phyloP scores from a whole-genome alignment of 805 yeast genomes.

The Scheffersomyces ergatensis region DNA sequence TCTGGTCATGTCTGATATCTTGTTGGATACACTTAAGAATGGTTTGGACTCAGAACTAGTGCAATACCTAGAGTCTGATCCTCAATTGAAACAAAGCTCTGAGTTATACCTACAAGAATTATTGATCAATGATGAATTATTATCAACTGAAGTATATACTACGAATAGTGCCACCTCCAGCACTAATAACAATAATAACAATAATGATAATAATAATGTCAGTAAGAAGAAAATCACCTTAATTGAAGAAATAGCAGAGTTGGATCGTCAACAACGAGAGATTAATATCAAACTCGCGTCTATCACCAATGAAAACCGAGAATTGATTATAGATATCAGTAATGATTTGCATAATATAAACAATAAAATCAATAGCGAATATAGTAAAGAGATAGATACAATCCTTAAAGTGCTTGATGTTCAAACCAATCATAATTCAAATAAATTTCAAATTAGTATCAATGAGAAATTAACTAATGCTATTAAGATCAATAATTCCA shows the following conservation, averaged over 20 bases:
- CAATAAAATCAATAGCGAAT: conserved; percentile 17
- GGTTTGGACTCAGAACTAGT: conserved; percentile 23
- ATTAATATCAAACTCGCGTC: conserved; percentile 46
- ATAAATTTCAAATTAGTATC: conserved; percentile 12
- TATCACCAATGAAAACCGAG: conserved; percentile 39
- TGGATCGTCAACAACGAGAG: conserved; percentile 53
- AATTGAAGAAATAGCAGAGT: conserved; percentile 72
- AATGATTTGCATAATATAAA: conserved; percentile 32
- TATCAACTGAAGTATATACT: conserved; percentile 43
- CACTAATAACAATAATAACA: neutral
- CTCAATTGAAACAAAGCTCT: conserved; percentile 15
- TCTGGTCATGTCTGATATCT: conserved; percentile 36
- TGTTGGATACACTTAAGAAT: conserved; percentile 28
- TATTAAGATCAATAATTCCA: conserved; percentile 24
- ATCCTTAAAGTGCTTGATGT: conserved; percentile 11
- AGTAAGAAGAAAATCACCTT: conserved; percentile 28
- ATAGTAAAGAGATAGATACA: conserved; percentile 8
- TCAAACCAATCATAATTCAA: neutral
- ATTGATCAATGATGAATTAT: conserved; percentile 46
- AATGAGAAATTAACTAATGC: conserved; percentile 19
- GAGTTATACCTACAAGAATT: conserved; percentile 36
- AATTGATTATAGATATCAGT: conserved; percentile 42
- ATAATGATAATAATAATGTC: neutral
- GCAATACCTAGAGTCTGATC: conserved; percentile 16
- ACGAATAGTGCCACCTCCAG: conserved; percentile 18